Conservation (phyloP, 257 asterid genomes). For the Gentiana macrophylla region DNA sequence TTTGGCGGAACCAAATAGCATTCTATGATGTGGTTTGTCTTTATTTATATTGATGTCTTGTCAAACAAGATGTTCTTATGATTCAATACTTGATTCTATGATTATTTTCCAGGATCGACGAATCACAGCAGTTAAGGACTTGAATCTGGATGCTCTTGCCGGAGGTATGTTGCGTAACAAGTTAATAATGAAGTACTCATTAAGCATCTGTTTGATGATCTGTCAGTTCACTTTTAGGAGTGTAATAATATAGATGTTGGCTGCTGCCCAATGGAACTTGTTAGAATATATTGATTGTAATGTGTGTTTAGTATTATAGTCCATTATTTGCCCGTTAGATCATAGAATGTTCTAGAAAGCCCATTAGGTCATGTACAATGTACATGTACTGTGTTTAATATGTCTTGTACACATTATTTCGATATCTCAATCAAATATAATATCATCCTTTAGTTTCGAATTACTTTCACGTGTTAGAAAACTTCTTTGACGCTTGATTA, state of each 20-base stretch:
- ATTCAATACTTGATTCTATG: background rate
- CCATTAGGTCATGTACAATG: too few species aligned
- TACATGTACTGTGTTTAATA: too few species aligned
- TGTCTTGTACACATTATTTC: too few species aligned
- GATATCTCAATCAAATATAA: too few species aligned
- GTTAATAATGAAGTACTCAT: background rate
- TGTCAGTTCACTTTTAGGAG: background rate
- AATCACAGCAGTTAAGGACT: conserved; percentile 31
- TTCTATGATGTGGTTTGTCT: conserved; percentile 48
- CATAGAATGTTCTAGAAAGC: too few species aligned
- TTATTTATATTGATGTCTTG: background rate
- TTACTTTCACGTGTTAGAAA: background rate
- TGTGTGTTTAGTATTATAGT: background rate
- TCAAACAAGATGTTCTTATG: background rate
- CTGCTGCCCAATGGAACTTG: background rate
- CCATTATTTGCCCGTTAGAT: too few species aligned
- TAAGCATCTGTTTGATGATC: background rate
- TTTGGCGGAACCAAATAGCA: conserved; percentile 69
- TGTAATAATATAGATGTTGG: background rate
- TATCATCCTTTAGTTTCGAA: background rate
- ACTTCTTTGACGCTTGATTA: background rate
- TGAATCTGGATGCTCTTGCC: conserved; percentile 11
- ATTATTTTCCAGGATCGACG: conserved; percentile 38
- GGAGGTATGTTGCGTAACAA: conserved; percentile 17
- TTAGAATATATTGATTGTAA: background rate